These are phyloP conservation scores for Plasmodium reichenowi DNA, from an alignment of 169 alveolate genomes.

Conservation along the genomic window DNA sequence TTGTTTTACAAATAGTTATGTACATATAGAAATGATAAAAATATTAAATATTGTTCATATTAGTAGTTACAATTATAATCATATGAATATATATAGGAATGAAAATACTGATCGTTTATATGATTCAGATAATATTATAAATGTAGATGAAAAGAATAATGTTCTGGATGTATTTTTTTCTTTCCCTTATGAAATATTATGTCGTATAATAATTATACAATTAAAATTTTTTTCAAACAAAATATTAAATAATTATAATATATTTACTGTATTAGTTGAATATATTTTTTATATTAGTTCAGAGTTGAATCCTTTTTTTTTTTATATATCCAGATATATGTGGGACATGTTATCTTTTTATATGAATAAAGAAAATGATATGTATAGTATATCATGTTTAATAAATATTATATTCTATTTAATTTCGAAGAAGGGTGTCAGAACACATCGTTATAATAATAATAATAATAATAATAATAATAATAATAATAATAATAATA, in stretches of 20 bases:
- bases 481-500: too few relatives aligned
- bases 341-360: slow-evolving; percentile 23
- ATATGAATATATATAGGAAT: not conserved
- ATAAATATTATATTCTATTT: slow-evolving; percentile 32
- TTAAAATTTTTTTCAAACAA: slow-evolving; percentile 47
- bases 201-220: slow-evolving; percentile 31
- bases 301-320: slow-evolving; percentile 47
- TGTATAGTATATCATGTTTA: not conserved
- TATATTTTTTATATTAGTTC: slow-evolving; percentile 70
- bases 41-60: slow-evolving; percentile 8
- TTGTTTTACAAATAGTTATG: slow-evolving; percentile 16
- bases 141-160: not conserved
- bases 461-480: too few relatives aligned
- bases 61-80: not conserved
- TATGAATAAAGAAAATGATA: slow-evolving; percentile 27
- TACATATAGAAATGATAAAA: slow-evolving; percentile 52
- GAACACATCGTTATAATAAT: not conserved
- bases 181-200: slow-evolving; percentile 39
- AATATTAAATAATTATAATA: slow-evolving; percentile 18
- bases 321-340: slow-evolving; percentile 24
- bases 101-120: not conserved
- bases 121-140: not conserved
- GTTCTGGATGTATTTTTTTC: slow-evolving; percentile 19
- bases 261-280: slow-evolving; percentile 33
- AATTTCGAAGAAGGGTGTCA: slow-evolving; percentile 8